Conservation (phyloP, 768 basidiomycete genomes). For the Phlebiopsis gigantea region DNA sequence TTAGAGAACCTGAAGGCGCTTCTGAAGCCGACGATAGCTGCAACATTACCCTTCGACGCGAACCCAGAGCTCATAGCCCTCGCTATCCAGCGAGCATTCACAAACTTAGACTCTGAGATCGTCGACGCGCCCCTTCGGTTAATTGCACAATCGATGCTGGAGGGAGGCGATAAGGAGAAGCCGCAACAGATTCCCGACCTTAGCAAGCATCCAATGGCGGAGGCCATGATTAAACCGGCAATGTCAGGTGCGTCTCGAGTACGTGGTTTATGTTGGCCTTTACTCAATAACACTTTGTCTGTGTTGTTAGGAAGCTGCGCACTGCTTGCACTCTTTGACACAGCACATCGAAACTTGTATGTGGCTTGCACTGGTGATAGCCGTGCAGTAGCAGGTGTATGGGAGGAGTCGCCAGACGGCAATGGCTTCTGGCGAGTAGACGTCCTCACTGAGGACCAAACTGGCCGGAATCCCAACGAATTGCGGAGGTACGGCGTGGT, state of each 20-base stretch:
- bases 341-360: constrained; percentile 75
- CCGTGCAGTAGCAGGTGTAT: constrained; percentile 91
- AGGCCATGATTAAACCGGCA: constrained; percentile 76
- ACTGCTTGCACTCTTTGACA: constrained; percentile 83
- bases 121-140: constrained; percentile 71
- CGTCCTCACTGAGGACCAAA: constrained; percentile 95
- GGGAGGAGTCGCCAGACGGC: constrained; percentile 63
- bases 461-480: constrained; percentile 86
- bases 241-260: constrained; percentile 50
- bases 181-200: constrained; percentile 52
- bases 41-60: constrained; percentile 30
- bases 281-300: background rate
- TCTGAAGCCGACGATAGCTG: constrained; percentile 28
- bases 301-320: constrained; percentile 77
- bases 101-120: constrained; percentile 81
- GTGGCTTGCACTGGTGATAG: constrained; percentile 92
- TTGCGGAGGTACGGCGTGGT: constrained; percentile 55
- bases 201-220: constrained; percentile 63
- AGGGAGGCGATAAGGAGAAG: constrained; percentile 38
- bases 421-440: constrained; percentile 85
- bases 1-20: constrained; percentile 36
- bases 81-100: constrained; percentile 75
- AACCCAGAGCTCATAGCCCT: constrained; percentile 51
- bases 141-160: constrained; percentile 52
- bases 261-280: constrained; percentile 13